These are phyloP conservation scores for Gloeophyllum trabeum DNA, from an alignment of 768 basidiomycete species.

Conservation along the genomic window DNA sequence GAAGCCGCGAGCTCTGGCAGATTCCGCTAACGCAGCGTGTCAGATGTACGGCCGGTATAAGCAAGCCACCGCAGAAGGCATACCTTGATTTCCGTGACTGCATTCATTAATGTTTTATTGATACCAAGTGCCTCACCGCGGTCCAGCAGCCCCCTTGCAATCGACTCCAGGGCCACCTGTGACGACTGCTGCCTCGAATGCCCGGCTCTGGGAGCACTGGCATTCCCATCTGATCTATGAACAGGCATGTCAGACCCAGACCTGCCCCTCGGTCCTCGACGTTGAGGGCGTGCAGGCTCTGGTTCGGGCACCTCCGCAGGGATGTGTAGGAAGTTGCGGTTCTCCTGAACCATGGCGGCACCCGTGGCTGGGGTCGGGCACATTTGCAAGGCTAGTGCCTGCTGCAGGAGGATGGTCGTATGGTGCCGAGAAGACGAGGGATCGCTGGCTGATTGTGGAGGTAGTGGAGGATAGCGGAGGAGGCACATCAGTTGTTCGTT, in stretches of 20 bases:
- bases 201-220: conserved; percentile 2
- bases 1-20: conserved; percentile 74
- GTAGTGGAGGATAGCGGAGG: conserved; percentile 71
- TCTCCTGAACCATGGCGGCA: conserved; percentile 71
- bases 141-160: conserved; percentile 64
- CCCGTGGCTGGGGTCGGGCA: conserved; percentile 68
- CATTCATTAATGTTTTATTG: conserved; percentile 73
- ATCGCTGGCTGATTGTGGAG: conserved; percentile 17
- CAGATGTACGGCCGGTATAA: conserved; percentile 5
- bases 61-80: conserved; percentile 11
- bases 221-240: no score
- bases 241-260: conserved; percentile 10
- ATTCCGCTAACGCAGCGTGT: no score
- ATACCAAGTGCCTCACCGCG: conserved; percentile 74
- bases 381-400: conserved; percentile 72
- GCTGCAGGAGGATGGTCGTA: conserved; percentile 62
- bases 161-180: conserved; percentile 51
- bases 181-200: conserved; percentile 12
- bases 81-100: conserved; percentile 69
- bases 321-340: conserved; percentile 66
- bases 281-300: conserved; percentile 22
- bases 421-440: conserved; percentile 36
- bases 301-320: conserved; percentile 52
- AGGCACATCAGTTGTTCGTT: conserved; percentile 74
- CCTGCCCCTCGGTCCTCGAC: conserved; percentile 19